These are phyloP conservation scores for Chrysanthemum seticuspe DNA, from an alignment of 129 eudicot species.

Conservation along the genomic window DNA sequence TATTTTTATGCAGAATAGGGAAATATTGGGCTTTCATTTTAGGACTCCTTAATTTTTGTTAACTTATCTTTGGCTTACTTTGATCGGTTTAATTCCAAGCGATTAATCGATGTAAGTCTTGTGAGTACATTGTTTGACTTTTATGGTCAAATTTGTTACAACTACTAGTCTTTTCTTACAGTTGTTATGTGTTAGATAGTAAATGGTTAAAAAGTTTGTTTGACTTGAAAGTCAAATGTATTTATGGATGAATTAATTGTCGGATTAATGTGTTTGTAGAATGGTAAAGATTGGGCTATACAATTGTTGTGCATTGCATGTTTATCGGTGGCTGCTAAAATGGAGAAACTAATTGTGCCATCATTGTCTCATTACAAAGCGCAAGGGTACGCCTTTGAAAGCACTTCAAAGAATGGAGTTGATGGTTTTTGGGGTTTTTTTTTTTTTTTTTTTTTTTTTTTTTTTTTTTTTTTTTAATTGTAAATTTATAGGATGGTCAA, in stretches of 20 bases:
- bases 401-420: slow-evolving; percentile 63
- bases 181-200: background rate
- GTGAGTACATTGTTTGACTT: background rate
- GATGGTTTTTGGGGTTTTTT: slow-evolving; percentile 39
- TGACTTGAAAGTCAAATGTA: background rate
- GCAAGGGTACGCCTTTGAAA: slow-evolving; percentile 36
- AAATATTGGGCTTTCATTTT: slow-evolving; percentile 51
- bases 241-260: background rate
- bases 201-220: slow-evolving; percentile 6
- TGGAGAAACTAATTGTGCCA: slow-evolving; percentile 61
- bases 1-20: slow-evolving; percentile 52
- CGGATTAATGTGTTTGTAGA: slow-evolving; percentile 34
- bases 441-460: no score
- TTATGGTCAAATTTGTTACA: slow-evolving; percentile 7
- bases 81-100: slow-evolving; percentile 59
- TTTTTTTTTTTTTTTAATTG: no score
- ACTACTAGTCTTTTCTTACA: background rate
- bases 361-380: slow-evolving; percentile 41
- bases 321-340: slow-evolving; percentile 75
- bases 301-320: slow-evolving; percentile 67
- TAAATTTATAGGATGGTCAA: no score
- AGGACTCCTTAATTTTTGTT: slow-evolving; percentile 60
- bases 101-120: slow-evolving; percentile 54
- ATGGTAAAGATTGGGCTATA: slow-evolving; percentile 52
- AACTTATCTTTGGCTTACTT: slow-evolving; percentile 58